Evolutionary conservation across 2,329 filamentous ascomycete genomes (phyloP), one percentile per base, ranked within the genome.

Genomic region (Stenocarpella maydis): DNA sequence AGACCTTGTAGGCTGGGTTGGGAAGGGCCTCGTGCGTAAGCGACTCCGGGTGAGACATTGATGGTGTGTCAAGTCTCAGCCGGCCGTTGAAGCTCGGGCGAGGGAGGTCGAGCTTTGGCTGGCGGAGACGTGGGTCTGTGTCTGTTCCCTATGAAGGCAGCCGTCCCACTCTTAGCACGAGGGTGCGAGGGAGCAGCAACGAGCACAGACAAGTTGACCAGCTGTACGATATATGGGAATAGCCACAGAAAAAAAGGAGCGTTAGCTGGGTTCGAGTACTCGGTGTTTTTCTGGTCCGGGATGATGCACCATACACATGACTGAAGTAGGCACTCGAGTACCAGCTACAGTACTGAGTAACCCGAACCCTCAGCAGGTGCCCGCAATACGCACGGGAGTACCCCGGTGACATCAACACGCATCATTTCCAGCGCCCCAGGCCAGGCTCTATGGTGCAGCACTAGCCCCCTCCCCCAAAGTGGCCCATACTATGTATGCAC

Each of bases 1-100:
- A n/a, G 37, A 24, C 10, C n/a, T n/a, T n/a, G n/a, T n/a, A n/a
- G n/a, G n/a, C n/a, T 34, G 41, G 31, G 31, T 34, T 37, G 53
- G 47, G 49, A 43, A 21, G 49, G 17, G 39, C 45, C 39, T 61
- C 55, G 55, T 61, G 55, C 26, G 55, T 47, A 34, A 61, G 55
- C 41, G 58, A 41, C 19, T 47, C 26, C 26, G 15, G 41, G 58
- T 61, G 58, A 61, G 58, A 61, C 58, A 61, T 34, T 41, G 39
- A 61, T 41, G 58, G 10, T 43, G 58, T 61, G 58, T 47, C 58
- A 47, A 47, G 58, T 61, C 58, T 61, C 58, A 61, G 58, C 58
- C 58, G 21, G 58, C 58, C 58, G 58, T 61, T 61, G 58, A 61
- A 34, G 58, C 26, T 47, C 26, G 41, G 41, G 41, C 41, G 41